Base-by-base conservation (phyloP, 2,329 filamentous ascomycete species). In the Diaporthe humulicola region DNA sequence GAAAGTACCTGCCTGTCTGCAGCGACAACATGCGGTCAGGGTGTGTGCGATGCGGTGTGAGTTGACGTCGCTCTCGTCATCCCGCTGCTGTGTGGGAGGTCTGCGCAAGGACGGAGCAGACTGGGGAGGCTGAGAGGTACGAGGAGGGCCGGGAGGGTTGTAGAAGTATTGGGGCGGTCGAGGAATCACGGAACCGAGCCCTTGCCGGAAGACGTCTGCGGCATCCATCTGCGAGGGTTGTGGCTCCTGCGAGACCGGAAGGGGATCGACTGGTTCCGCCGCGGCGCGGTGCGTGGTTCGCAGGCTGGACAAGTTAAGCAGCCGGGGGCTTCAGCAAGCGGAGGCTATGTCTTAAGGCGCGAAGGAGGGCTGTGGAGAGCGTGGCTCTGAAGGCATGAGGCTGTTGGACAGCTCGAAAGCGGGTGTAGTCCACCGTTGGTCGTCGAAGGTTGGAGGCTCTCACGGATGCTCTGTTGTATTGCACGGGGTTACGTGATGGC, bases 11-110 rank as follows among this genome's bases (percentile, higher is more conserved):
- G 95, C 94, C 88, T 94, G 93, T 82, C 94, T 90, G 84, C 94
- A 96, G 76, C 94, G 91, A 81, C 93, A 95, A 81, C 94, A 96
- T 30, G 94, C 94, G 67, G 94, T 95, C 80, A 96, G 84, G 8
- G 94, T 96, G 81, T 96, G 93, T 40, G 93, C 93, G 78, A 95
- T 92, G 78, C 93, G 88, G 80, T 90, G 87, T 74, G 89, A 84
- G 79, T 87, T 83, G 79, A 87, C 84, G 75, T 90, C 90, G 71
- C 80, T 85, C 75, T 90, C 89, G 54, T 87, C 86, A 66, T 87
- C 86, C 52, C 82, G 81, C 60, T 81, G 79, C 9, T 70, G 71
- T 79, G 79, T 71, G 77, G 82, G 76, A 78, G 79, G 71, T 76
- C 79, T 33, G 77, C 79, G 72, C 38, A 76, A 56, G 42, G 73